phyloP scores from a whole-genome alignment of 768 basidiomycete genomes.

The Boletus sp. region DNA sequence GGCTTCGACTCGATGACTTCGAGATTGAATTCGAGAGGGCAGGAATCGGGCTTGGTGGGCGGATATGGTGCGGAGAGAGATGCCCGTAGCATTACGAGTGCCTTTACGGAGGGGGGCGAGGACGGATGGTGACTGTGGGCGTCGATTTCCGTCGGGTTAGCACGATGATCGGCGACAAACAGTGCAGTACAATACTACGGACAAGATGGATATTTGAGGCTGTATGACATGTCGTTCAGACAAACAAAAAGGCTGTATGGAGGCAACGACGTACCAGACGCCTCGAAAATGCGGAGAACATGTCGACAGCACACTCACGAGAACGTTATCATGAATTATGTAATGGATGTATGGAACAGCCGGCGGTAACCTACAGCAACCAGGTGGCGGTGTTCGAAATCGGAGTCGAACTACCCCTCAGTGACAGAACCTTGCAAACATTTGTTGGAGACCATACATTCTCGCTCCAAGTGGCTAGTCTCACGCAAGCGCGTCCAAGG shows the following conservation, averaged over 20 bases:
- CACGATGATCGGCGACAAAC: slow-evolving; percentile 6
- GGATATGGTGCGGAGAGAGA: slow-evolving; percentile 65
- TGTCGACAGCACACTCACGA: slow-evolving; percentile 1
- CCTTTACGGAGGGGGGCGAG: slow-evolving; percentile 62
- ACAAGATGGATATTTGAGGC: slow-evolving; percentile 71
- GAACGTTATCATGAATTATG: background rate
- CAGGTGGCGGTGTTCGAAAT: too few species aligned
- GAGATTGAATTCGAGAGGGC: slow-evolving; percentile 66
- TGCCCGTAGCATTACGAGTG: slow-evolving; percentile 55
- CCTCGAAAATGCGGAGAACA: slow-evolving; percentile 39
- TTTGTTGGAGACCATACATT: too few species aligned
- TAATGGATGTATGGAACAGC: background rate
- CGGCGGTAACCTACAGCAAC: background rate
- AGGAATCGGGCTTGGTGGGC: slow-evolving; percentile 38
- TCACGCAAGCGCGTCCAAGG: too few species aligned
- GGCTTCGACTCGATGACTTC: slow-evolving; percentile 63
- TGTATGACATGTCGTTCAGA: slow-evolving; percentile 12
- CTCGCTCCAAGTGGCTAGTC: too few species aligned
- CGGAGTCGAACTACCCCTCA: too few species aligned
- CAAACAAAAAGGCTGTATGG: background rate
- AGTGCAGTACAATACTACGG: slow-evolving; percentile 17
- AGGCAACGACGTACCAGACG: slow-evolving; percentile 27
- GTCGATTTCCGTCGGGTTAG: slow-evolving; percentile 1
- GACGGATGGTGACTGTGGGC: slow-evolving; percentile 55
- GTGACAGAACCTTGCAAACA: too few species aligned